phyloP scores from a whole-genome alignment of 2,329 filamentous ascomycete species.

The Colletotrichum salicis region DNA sequence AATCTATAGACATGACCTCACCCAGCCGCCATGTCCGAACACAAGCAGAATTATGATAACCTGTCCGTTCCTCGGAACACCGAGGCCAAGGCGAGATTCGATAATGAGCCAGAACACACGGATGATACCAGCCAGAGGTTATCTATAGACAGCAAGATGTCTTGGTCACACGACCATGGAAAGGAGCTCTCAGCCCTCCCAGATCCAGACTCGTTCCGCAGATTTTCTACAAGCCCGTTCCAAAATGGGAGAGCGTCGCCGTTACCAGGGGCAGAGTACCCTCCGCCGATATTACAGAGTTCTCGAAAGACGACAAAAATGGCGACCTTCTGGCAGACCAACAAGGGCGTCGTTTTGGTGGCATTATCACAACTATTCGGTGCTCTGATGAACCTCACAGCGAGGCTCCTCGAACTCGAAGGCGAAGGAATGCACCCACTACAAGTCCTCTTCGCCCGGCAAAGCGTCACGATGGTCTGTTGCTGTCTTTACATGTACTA shows the following conservation, averaged over 20 bases:
- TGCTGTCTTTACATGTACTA: conserved; percentile 80
- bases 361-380: conserved; percentile 83
- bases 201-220: conserved; percentile 46
- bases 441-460: conserved; percentile 84
- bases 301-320: conserved; percentile 29
- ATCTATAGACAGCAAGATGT: conserved; percentile 39
- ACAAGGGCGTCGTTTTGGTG: conserved; percentile 80
- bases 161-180: conserved; percentile 36
- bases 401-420: conserved; percentile 78
- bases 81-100: conserved; percentile 37
- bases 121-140: conserved; percentile 41
- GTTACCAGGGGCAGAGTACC: conserved; percentile 35
- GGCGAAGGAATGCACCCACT: conserved; percentile 82
- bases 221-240: conserved; percentile 54
- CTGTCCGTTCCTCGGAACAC: conserved; percentile 40
- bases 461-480: conserved; percentile 76
- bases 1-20: conserved; percentile 18
- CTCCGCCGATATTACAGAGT: conserved; percentile 29
- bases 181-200: conserved; percentile 40
- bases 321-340: conserved; percentile 65
- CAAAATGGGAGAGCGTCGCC: conserved; percentile 41
- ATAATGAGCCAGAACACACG: conserved; percentile 39
- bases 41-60: conserved; percentile 21
- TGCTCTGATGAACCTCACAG: conserved; percentile 85
- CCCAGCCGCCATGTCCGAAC: conserved; percentile 36